Evolutionary conservation across 2,329 filamentous ascomycete genomes (phyloP), one percentile per base, ranked within the genome.

Genomic region (Coleophoma crateriformis): DNA sequence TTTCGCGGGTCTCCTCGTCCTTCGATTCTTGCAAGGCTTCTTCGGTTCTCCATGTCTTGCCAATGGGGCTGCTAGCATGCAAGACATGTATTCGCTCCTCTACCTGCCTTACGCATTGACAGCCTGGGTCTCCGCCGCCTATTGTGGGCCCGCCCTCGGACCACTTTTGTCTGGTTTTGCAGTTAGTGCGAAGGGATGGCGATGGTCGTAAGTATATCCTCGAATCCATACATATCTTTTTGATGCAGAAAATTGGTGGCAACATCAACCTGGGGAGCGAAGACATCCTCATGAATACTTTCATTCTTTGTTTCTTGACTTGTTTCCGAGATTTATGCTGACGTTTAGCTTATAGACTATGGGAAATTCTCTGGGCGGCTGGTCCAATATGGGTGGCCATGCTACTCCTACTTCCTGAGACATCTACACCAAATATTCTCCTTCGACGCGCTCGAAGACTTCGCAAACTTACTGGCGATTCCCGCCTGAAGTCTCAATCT

Each of bases 41-140:
- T 83, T 85, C 55, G 82, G 83, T 8, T 79, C 75, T 7, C 84
- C 84, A 0, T 83, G 79, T 62, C 67, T 88, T 7, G 83, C 84
- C 0, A 85, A 76, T 0, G 76, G 75, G 5, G 76, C 71, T 22
- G 77, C 76, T 3, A 74, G 75, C 0, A 67, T 78, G 0, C 70
- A 70, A 45, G 77, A 80, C 55, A 74, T 79, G 61, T 82, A 78
- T 58, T 76, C 71, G 40, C 62, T 81, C 15, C 68, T 78, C 56
- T 70, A 76, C 15, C 64, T 84, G 0, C 79, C 81, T 0, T 82
- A 81, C 54, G 74, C 76, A 3, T 70, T 86, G 55, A 75, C 78
- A 50, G 71, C 74, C 0, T 86, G 82, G 81, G 80, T 81, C 2
- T 68, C 73, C 2, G 69, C 74, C 3, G 74, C 75, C 0, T 78